phyloP scores from a whole-genome alignment of 2,329 filamentous ascomycete genomes.

The Verticillium albo-atrum region DNA sequence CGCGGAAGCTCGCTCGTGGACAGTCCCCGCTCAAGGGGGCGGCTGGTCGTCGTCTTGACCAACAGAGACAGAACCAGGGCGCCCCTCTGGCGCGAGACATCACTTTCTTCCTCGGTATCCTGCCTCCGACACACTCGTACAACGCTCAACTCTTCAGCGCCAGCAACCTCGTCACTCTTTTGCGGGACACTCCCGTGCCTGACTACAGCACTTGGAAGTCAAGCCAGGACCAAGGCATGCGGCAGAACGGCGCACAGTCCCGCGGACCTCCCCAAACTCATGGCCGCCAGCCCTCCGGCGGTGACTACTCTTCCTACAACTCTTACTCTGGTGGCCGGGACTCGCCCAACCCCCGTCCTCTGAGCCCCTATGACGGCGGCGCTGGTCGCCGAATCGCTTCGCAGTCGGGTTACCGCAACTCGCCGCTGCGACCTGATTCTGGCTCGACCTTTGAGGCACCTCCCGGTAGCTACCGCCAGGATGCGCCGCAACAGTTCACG shows the following conservation, averaged over 20 bases:
- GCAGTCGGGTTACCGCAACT: conserved; percentile 44
- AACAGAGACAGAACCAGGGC: conserved; percentile 61
- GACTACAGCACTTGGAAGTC: conserved; percentile 53
- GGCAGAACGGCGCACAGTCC: conserved; percentile 28
- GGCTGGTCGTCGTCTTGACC: conserved; percentile 78
- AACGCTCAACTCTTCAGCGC: conserved; percentile 66
- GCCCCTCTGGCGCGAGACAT: conserved; percentile 70
- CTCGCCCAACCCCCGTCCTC: conserved; percentile 27
- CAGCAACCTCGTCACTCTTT: conserved; percentile 65
- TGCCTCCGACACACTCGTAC: conserved; percentile 71
- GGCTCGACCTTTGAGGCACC: conserved; percentile 38
- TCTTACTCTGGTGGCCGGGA: conserved; percentile 6
- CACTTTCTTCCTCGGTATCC: conserved; percentile 63
- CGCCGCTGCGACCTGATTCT: conserved; percentile 45
- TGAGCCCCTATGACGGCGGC: conserved; percentile 41
- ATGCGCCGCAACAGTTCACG: conserved; percentile 3
- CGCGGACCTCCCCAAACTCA: conserved; percentile 28
- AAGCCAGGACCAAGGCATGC: conserved; percentile 19
- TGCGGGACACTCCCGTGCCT: conserved; percentile 65
- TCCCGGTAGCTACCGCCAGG: conserved; percentile 22
- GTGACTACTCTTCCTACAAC: conserved; percentile 31
- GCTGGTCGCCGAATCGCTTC: conserved; percentile 29
- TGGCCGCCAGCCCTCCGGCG: conserved; percentile 34
- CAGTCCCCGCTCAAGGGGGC: conserved; percentile 91
- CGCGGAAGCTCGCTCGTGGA: conserved; percentile 83